Conservation (phyloP, 495 filamentous ascomycete species). For the Achaetomiella virescens region DNA sequence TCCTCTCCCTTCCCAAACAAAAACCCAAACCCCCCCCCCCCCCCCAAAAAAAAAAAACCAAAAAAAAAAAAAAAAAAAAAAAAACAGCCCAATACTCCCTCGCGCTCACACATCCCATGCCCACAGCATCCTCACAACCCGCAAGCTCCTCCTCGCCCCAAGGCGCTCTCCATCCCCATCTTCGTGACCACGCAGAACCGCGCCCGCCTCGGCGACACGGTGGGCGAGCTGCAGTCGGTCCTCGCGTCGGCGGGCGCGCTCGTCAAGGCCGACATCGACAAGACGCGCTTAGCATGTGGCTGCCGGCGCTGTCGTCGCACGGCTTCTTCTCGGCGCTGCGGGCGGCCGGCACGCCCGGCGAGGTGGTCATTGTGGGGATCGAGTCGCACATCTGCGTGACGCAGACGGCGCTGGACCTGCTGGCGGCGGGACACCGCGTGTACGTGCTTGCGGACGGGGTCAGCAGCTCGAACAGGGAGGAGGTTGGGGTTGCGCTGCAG, state of each 20-base stretch:
- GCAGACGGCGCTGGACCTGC: slow-evolving; percentile 80
- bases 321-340: slow-evolving; percentile 29
- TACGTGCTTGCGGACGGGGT: slow-evolving; percentile 91
- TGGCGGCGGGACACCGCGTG: slow-evolving; percentile 68
- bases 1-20: not conserved
- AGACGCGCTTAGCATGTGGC: slow-evolving; percentile 85
- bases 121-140: slow-evolving; percentile 45
- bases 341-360: slow-evolving; percentile 8
- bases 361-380: slow-evolving; percentile 72
- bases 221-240: slow-evolving; percentile 54
- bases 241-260: slow-evolving; percentile 22
- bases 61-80: not conserved
- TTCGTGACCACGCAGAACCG: slow-evolving; percentile 80
- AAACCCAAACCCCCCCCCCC: not conserved
- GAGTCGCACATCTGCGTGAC: slow-evolving; percentile 93
- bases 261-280: slow-evolving; percentile 61
- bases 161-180: slow-evolving; percentile 67
- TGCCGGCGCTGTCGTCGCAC: slow-evolving; percentile 42
- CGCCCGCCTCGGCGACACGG: slow-evolving; percentile 67
- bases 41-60: not conserved
- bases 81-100: not conserved
- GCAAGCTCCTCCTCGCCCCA: slow-evolving; percentile 48
- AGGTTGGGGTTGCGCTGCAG: slow-evolving; percentile 71
- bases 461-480: slow-evolving; percentile 73
- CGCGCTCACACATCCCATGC: not conserved